Percentiles rank a stretch among this genome's conserved stretches.
Evolutionary conservation across 2,329 filamentous ascomycete species (phyloP).

Genomic region (Graphilbum fragrans): DNA sequence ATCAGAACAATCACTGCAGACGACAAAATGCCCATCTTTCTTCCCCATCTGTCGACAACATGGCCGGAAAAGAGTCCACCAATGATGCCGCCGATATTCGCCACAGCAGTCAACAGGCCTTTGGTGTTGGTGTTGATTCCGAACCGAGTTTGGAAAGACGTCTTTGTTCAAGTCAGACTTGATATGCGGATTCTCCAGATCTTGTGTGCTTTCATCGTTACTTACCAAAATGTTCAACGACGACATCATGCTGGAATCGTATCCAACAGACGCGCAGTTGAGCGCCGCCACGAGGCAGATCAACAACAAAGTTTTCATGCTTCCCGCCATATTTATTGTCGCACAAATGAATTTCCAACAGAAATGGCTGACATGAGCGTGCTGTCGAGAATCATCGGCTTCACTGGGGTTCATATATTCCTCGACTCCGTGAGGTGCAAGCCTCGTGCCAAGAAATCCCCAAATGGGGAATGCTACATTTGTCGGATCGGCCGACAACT

Average conservation of each 20-base stretch:
- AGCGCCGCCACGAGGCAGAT: conserved; percentile 4
- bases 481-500: no score
- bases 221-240: conserved; percentile 3
- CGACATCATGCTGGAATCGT: conserved; percentile 4
- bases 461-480: no score
- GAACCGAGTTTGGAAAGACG: not conserved
- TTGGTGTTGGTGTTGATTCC: conserved; percentile 3
- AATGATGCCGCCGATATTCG: conserved; percentile 14
- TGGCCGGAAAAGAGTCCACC: conserved; percentile 12
- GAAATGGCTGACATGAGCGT: not conserved
- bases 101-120: conserved; percentile 1
- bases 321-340: not conserved
- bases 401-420: no score
- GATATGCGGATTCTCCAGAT: no score
- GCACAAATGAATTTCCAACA: not conserved
- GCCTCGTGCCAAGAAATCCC: no score
- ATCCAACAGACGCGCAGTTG: conserved; percentile 3
- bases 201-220: not conserved
- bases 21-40: conserved; percentile 13
- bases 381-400: no score
- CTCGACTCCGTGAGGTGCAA: no score
- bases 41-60: conserved; percentile 13
- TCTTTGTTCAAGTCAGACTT: not conserved
- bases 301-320: not conserved
- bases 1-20: conserved; percentile 10